Conservation (phyloP, 2,329 filamentous ascomycete species). For the Pyricularia sp. region DNA sequence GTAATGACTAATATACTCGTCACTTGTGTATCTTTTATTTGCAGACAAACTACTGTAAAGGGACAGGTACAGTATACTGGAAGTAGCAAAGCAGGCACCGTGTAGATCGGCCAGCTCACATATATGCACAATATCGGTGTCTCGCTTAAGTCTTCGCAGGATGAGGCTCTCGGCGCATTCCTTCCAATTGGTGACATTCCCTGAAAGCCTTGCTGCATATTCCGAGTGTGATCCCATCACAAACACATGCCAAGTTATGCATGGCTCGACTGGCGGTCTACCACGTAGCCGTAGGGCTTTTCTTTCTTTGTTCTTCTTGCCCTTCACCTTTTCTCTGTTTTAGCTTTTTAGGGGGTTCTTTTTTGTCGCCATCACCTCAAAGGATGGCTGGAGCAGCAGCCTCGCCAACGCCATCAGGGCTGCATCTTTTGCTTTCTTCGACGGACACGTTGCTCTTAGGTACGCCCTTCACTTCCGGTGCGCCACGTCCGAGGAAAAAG, state of each 20-base stretch:
- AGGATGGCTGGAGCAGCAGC: neutral
- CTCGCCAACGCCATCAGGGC: neutral
- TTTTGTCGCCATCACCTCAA: neutral
- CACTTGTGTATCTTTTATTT: neutral
- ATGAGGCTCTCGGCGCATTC: neutral
- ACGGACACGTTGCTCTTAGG: neutral
- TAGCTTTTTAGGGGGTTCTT: neutral
- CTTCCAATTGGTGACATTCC: neutral
- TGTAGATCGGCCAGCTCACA: neutral
- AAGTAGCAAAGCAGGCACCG: neutral
- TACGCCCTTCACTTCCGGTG: neutral
- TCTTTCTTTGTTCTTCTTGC: neutral
- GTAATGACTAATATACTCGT: neutral
- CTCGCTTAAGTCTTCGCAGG: too few relatives aligned
- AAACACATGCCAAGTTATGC: conserved; percentile 11
- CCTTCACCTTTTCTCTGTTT: too few relatives aligned
- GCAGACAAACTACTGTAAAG: neutral
- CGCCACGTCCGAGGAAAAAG: neutral
- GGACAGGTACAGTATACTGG: neutral
- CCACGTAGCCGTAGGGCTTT: neutral
- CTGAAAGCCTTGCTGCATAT: neutral
- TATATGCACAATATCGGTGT: neutral
- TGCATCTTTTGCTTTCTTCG: neutral
- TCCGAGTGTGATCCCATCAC: conserved; percentile 6
- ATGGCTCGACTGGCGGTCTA: neutral